Evolutionary conservation across 345 rosid genomes (phyloP).

Genomic region (Atalantia buxifolia): DNA sequence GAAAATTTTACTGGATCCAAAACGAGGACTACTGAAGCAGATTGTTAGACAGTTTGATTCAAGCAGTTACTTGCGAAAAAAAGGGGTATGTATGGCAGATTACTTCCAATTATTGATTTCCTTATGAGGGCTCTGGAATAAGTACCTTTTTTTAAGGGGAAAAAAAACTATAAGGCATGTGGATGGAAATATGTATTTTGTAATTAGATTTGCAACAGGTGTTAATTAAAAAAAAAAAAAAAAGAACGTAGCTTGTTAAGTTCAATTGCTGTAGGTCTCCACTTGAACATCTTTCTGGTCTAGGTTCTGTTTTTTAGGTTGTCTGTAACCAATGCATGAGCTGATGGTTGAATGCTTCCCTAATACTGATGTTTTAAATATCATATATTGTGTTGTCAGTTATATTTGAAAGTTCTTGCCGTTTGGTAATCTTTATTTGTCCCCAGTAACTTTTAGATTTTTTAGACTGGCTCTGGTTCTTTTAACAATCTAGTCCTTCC

Average conservation of each 20-base stretch:
- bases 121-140: not conserved
- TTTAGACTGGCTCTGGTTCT: not conserved
- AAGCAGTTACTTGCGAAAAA: conserved; percentile 57
- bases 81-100: conserved; percentile 60
- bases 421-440: not conserved
- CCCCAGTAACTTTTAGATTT: not conserved
- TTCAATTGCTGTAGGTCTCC: not conserved
- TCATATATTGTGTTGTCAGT: not conserved
- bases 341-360: not conserved
- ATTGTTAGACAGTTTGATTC: conserved; percentile 83
- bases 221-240: not conserved
- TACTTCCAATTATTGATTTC: conserved; percentile 6
- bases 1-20: conserved; percentile 71
- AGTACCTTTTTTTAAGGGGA: not conserved
- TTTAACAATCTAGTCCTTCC: conserved; percentile 1
- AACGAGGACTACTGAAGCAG: conserved; percentile 76
- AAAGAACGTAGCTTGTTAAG: not conserved
- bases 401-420: not conserved
- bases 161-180: no score
- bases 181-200: not conserved
- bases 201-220: not conserved
- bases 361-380: not conserved
- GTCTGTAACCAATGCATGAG: not conserved
- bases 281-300: not conserved
- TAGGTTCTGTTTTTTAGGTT: not conserved